Evolutionary conservation across 139 green algal genomes (phyloP).

Genomic region (Chlorella sp.): DNA sequence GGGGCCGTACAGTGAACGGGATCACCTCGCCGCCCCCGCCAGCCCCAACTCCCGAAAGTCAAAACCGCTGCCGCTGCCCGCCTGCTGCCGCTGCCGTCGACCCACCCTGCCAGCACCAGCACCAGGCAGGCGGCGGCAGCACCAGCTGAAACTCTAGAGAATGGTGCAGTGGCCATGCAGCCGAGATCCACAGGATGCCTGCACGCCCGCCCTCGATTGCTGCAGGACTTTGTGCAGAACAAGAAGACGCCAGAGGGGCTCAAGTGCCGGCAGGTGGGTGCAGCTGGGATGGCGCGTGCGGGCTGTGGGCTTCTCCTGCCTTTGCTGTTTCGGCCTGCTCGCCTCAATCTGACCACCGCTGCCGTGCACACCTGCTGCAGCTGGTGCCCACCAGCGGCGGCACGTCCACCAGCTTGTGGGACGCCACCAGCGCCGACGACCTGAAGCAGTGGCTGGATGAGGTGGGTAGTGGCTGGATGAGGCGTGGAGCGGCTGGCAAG

Average conservation of each 20-base stretch:
- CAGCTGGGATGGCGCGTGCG: neutral
- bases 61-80: neutral
- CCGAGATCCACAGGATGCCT: too few species aligned
- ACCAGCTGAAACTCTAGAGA: too few species aligned
- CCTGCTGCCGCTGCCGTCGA: neutral
- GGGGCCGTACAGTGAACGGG: neutral
- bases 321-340: neutral
- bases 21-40: neutral
- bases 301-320: neutral
- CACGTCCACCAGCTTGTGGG: constrained; percentile 27
- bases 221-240: neutral
- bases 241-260: neutral
- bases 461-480: neutral
- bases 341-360: too few species aligned
- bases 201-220: too few species aligned
- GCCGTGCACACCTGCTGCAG: neutral
- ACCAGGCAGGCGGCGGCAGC: too few species aligned
- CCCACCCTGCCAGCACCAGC: too few species aligned
- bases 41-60: too few species aligned
- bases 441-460: constrained; percentile 38
- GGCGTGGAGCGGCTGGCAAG: too few species aligned
- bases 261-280: neutral
- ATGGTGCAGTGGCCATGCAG: too few species aligned
- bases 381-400: constrained; percentile 19
- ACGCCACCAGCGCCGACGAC: constrained; percentile 5